Evolutionary conservation across 495 filamentous ascomycete genomes (phyloP), one percentile per base, ranked within the genome.

Genomic region (Thermochaetoides thermophila): DNA sequence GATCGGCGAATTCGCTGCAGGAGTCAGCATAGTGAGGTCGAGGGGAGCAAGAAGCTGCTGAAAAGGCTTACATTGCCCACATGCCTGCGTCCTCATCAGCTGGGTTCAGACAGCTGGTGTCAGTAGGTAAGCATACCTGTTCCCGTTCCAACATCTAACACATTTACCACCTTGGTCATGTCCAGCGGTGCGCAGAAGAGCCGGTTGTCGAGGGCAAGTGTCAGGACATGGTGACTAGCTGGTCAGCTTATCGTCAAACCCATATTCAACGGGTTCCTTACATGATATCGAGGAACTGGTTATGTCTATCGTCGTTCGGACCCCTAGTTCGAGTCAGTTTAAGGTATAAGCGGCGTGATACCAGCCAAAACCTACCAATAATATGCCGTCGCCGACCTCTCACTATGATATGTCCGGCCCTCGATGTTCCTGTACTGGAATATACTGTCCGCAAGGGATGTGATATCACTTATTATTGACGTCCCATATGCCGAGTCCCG

Each of bases 141-240:
- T 9, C 77, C 77, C 2, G 77, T 80, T 14, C 78, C 78, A 21
- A 80, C 49, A 38, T 81, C 78, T 3, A 82, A 53, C 3, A 71
- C 64, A 24, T 61, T 66, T 43, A 72, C 54, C 2, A 57, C 9
- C 13, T 17, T 29, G 2, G 9, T 20, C 21, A 33, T 28, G 1
- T 35, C 16, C 19, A 82, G 41, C 3, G 77, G 77, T 0, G 77
- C 68, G 2, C 70, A 51, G 42, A 60, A 66, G 1, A 78, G 59
- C 25, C 62, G 63, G 5, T 71, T 72, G 17, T 64, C 68, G 1
- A 74, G 54, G 4, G 64, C 40, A 7, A 61, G 45, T 7, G 48
- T 56, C 35, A 52, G 37, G 24, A 42, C 33, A 35, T 61, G 56
- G 30, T 61, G 58, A 17, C 54, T 59, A 28, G 27, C 24, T 16